Conservation (phyloP, 2,329 filamentous ascomycete genomes). For the Colletotrichum abscissum region DNA sequence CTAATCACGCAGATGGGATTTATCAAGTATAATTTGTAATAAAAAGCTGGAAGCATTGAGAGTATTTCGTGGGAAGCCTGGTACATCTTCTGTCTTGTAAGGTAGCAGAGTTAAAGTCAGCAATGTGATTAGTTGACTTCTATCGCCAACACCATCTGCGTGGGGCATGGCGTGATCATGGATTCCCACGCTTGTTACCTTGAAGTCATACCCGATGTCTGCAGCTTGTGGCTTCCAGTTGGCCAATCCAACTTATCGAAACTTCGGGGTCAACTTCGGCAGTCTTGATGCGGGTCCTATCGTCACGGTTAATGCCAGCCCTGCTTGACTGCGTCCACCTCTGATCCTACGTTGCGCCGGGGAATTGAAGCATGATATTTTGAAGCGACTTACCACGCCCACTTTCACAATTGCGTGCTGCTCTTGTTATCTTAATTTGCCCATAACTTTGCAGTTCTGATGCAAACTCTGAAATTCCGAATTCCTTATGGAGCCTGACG, state of each 20-base stretch:
- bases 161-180: conserved; percentile 29
- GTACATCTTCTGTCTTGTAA: not conserved
- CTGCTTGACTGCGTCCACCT: conserved; percentile 12
- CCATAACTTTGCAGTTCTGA: too few species aligned
- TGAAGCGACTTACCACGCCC: not conserved
- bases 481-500: conserved; percentile 20
- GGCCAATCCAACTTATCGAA: not conserved
- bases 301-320: conserved; percentile 3
- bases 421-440: not conserved
- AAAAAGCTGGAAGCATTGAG: not conserved
- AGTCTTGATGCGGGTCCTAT: not conserved
- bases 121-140: not conserved
- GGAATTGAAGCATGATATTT: not conserved
- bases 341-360: conserved; percentile 2
- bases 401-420: conserved; percentile 19
- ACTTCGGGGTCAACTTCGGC: not conserved
- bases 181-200: not conserved
- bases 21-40: too few species aligned
- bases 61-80: not conserved
- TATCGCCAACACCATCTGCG: conserved; percentile 15
- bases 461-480: conserved; percentile 23
- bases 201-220: not conserved
- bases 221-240: not conserved
- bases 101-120: not conserved
- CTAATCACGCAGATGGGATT: too few species aligned